These are phyloP conservation scores for Thelonectria olida DNA, from an alignment of 2,329 filamentous ascomycete species.

Conservation along the genomic window DNA sequence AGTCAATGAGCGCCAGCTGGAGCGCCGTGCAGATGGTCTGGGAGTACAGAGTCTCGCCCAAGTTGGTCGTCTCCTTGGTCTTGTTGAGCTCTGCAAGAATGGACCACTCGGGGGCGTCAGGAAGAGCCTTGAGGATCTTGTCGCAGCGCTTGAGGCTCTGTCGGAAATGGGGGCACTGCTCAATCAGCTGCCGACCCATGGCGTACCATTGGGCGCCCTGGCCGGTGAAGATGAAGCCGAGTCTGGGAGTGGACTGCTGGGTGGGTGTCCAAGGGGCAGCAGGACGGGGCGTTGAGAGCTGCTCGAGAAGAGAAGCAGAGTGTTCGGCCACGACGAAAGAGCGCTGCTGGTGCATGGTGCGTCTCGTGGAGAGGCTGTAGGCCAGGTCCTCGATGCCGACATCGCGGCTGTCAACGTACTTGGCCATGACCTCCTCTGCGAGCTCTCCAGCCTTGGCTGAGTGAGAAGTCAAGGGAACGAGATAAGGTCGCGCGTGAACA, in stretches of 20 bases:
- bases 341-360: constrained; percentile 33
- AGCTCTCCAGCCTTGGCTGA: constrained; percentile 33
- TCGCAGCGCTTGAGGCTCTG: constrained; percentile 40
- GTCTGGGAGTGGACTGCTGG: constrained; percentile 22
- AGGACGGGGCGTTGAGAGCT: constrained; percentile 25
- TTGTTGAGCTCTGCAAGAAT: constrained; percentile 44
- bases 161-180: constrained; percentile 40
- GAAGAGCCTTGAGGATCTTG: constrained; percentile 38
- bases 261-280: constrained; percentile 31
- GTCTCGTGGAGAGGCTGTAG: constrained; percentile 32
- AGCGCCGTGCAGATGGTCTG: constrained; percentile 51
- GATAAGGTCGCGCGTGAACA: constrained; percentile 28
- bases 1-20: constrained; percentile 50
- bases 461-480: constrained; percentile 35
- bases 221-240: constrained; percentile 40
- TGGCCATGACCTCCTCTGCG: constrained; percentile 27
- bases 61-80: constrained; percentile 36
- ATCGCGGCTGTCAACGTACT: constrained; percentile 23
- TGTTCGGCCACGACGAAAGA: constrained; percentile 36
- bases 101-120: constrained; percentile 35
- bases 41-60: constrained; percentile 40
- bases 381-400: constrained; percentile 31
- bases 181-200: constrained; percentile 37
- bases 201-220: constrained; percentile 39
- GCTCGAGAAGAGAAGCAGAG: constrained; percentile 22